Evolutionary conservation across 2,329 filamentous ascomycete genomes (phyloP).

Genomic region (Aureobasidium sp.): DNA sequence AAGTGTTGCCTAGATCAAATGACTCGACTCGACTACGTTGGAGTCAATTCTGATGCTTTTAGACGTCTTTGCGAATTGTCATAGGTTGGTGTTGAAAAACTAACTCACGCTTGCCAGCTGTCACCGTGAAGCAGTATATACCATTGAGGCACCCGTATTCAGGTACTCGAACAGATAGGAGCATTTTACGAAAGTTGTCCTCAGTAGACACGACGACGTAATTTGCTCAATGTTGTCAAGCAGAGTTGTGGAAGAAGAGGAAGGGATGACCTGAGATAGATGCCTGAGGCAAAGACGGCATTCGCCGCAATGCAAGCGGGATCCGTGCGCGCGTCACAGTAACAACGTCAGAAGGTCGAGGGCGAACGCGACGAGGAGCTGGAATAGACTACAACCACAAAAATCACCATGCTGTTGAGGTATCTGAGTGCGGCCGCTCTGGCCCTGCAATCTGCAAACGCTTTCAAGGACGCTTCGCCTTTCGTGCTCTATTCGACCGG

Average conservation of each 20-base stretch:
- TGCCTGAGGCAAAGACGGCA: neutral
- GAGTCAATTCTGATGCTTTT: too few species aligned
- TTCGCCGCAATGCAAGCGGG: neutral
- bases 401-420: constrained; percentile 3
- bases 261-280: neutral
- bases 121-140: neutral
- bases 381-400: neutral
- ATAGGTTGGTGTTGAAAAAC: neutral
- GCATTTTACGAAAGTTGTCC: neutral
- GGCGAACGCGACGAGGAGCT: constrained; percentile 4
- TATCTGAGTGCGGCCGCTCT: constrained; percentile 11
- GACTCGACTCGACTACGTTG: too few species aligned
- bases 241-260: neutral
- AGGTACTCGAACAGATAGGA: too few species aligned
- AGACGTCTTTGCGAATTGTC: too few species aligned
- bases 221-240: neutral
- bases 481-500: constrained; percentile 82
- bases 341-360: constrained; percentile 12
- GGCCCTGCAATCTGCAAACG: constrained; percentile 40
- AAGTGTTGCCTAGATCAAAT: neutral
- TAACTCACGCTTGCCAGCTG: neutral
- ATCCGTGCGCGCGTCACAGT: neutral
- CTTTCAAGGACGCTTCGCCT: constrained; percentile 79
- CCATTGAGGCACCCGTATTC: neutral
- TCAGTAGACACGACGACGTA: too few species aligned